phyloP scores from a whole-genome alignment of 768 basidiomycete genomes.

The Macrolepiota dolichaula region DNA sequence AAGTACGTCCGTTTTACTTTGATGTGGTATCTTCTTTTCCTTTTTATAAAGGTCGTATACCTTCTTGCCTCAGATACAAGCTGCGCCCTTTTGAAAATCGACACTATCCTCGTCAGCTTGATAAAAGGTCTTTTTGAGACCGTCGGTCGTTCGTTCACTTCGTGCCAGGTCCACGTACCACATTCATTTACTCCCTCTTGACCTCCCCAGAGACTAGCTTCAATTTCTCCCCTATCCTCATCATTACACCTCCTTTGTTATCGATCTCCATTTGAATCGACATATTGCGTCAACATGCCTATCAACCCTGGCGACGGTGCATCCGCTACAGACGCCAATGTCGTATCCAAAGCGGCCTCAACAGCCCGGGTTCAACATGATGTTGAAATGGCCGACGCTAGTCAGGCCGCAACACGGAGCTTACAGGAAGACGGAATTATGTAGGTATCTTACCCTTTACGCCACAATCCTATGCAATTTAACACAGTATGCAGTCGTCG shows the following conservation, averaged over 20 bases:
- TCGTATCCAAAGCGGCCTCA: neutral
- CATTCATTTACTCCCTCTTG: neutral
- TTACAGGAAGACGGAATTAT: neutral
- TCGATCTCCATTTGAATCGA: too few species aligned
- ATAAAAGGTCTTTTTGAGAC: too few species aligned
- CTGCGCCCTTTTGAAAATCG: neutral
- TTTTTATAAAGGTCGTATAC: too few species aligned
- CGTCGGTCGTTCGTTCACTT: neutral
- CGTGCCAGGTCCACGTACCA: neutral
- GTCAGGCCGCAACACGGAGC: neutral
- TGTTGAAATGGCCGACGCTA: neutral
- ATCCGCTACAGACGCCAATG: neutral
- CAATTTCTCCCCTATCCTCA: neutral
- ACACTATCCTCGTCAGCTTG: too few species aligned
- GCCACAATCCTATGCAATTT: neutral
- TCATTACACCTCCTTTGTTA: neutral
- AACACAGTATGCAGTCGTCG: constrained; percentile 25
- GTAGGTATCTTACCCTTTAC: neutral
- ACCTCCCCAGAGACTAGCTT: neutral
- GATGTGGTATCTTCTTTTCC: neutral
- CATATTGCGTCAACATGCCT: neutral
- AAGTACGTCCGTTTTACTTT: neutral
- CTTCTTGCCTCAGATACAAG: neutral
- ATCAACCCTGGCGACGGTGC: neutral
- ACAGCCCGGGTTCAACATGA: neutral